phyloP scores from a whole-genome alignment of 306 rosid genomes.

The Cicer bijugum region DNA sequence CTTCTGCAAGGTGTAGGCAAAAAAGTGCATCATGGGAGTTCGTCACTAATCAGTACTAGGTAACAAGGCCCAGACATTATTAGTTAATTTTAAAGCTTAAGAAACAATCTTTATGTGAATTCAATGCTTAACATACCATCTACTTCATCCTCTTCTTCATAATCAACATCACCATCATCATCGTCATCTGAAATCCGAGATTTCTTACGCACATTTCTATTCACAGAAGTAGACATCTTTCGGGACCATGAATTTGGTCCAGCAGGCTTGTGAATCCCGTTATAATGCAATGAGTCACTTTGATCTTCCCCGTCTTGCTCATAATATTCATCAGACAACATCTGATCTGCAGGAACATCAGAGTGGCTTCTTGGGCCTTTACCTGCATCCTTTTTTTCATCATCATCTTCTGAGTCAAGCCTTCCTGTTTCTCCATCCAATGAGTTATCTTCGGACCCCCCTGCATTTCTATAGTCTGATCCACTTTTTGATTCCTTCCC shows the following conservation, averaged over 20 bases:
- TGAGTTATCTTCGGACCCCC: conserved; percentile 73
- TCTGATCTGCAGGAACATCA: conserved; percentile 91
- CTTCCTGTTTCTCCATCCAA: conserved; percentile 72
- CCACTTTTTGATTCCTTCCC: conserved; percentile 83
- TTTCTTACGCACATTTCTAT: conserved; percentile 55
- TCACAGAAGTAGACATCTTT: conserved; percentile 51
- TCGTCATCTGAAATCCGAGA: conserved; percentile 57
- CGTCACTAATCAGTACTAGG: conserved; percentile 29
- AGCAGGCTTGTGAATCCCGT: conserved; percentile 55
- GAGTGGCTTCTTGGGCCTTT: conserved; percentile 73
- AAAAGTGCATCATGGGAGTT: conserved; percentile 33
- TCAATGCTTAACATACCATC: conserved; percentile 66
- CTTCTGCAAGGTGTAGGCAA: conserved; percentile 64
- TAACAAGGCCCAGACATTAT: background rate
- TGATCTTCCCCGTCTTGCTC: conserved; percentile 97
- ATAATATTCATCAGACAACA: conserved; percentile 98
- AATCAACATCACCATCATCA: conserved; percentile 79
- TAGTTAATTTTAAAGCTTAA: conserved; percentile 25
- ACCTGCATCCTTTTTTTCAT: conserved; percentile 58
- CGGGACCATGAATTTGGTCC: conserved; percentile 71
- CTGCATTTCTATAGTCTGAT: conserved; percentile 65
- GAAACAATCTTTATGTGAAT: conserved; percentile 38
- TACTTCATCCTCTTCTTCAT: conserved; percentile 87
- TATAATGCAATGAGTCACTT: conserved; percentile 64
- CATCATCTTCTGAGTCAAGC: conserved; percentile 82